phyloP scores from a whole-genome alignment of 495 filamentous ascomycete species.

The Penicilliopsis zonata region DNA sequence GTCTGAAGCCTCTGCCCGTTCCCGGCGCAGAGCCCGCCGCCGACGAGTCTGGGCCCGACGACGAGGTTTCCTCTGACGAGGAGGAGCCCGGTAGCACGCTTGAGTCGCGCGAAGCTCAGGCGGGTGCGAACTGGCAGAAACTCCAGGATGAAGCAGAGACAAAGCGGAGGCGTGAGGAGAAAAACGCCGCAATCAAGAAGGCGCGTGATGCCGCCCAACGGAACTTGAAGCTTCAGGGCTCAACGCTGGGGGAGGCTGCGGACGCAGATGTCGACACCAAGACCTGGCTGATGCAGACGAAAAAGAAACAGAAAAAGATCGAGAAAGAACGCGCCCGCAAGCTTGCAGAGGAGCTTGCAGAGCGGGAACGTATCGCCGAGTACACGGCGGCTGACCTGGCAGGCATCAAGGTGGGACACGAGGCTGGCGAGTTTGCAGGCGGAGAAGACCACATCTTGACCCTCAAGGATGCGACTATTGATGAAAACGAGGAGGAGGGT shows the following conservation, averaged over 20 bases:
- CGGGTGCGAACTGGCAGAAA: conserved; percentile 62
- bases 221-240: conserved; percentile 61
- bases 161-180: conserved; percentile 66
- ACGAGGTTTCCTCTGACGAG: conserved; percentile 37
- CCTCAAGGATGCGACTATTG: conserved; percentile 78
- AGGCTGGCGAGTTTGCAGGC: conserved; percentile 62
- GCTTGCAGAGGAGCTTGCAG: conserved; percentile 62
- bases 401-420: conserved; percentile 85
- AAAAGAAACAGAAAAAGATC: conserved; percentile 85
- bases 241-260: conserved; percentile 60
- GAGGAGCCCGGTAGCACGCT: conserved; percentile 65
- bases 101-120: conserved; percentile 66
- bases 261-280: conserved; percentile 60
- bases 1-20: conserved; percentile 82
- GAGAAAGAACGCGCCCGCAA: conserved; percentile 61
- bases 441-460: conserved; percentile 75
- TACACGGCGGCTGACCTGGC: conserved; percentile 78
- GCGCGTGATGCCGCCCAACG: conserved; percentile 73
- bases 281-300: conserved; percentile 72
- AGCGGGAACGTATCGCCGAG: conserved; percentile 40
- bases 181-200: conserved; percentile 70
- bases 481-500: conserved; percentile 76
- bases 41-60: conserved; percentile 43
- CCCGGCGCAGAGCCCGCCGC: conserved; percentile 39
- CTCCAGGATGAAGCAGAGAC: conserved; percentile 48